phyloP scores from a whole-genome alignment of 306 rosid genomes.

The Parietaria judaica region DNA sequence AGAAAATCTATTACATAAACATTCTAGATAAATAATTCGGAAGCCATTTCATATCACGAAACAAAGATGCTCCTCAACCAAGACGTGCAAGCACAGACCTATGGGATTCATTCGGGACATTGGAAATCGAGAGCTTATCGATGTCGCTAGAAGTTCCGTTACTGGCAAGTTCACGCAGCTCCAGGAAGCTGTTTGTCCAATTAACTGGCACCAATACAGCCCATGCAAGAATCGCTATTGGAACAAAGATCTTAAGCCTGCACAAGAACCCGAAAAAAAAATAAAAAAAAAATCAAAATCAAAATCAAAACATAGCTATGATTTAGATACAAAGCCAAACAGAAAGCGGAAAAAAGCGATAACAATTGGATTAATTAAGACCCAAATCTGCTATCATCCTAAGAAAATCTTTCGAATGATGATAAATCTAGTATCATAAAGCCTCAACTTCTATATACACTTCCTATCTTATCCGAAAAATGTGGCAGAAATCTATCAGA shows the following conservation, averaged over 20 bases:
- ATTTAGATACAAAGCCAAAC: not conserved
- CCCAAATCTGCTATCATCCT: too few species aligned
- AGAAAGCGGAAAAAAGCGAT: not conserved
- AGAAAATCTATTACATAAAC: not conserved
- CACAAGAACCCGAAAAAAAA: conserved; percentile 6
- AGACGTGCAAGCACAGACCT: conserved; percentile 37
- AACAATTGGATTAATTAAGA: too few species aligned
- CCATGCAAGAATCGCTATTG: conserved; percentile 78
- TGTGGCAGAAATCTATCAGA: too few species aligned
- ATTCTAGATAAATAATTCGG: not conserved
- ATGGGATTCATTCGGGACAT: conserved; percentile 37
- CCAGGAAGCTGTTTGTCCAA: conserved; percentile 41
- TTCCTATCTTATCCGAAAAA: too few species aligned
- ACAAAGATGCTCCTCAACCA: not conserved
- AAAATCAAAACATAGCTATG: not conserved
- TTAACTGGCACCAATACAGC: conserved; percentile 81
- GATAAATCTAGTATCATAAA: too few species aligned
- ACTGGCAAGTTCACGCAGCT: conserved; percentile 7
- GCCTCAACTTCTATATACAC: too few species aligned
- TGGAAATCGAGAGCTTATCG: conserved; percentile 78
- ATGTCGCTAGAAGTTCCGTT: conserved; percentile 75
- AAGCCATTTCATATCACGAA: too few species aligned
- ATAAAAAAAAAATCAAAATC: conserved; percentile 5
- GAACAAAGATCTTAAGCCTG: conserved; percentile 93
- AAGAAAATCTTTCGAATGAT: too few species aligned